Evolutionary conservation across 2,329 filamentous ascomycete species (phyloP), one percentile per base, ranked within the genome.

Genomic region (Pyricularia sp.): DNA sequence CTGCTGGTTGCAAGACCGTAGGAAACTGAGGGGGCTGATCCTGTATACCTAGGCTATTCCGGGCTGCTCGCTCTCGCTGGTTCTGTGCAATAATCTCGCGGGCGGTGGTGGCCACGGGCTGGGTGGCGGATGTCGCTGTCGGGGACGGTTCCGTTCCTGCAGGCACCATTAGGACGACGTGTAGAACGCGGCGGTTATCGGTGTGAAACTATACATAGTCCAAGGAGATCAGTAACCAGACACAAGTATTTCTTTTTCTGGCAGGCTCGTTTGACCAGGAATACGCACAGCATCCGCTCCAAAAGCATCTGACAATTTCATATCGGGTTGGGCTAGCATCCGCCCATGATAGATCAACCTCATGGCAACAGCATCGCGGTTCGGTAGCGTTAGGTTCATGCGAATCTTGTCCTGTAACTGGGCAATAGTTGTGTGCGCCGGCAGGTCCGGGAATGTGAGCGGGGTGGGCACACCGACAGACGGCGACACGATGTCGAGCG

Each of bases 281-380:
- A 63, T 10, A 74, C 82, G 72, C 79, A 88, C 85, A 68, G 80
- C 77, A 70, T 86, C 83, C 69, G 82, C 78, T 3, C 87, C 86
- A 73, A 90, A 86, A 3, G 89, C 77, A 55, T 86, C 82, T 28
- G 82, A 74, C 77, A 90, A 79, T 20, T 83, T 88, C 69, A 88
- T 85, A 12, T 78, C 77, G 55, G 88, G 86, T 66, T 82, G 82
- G 33, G 80, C 75, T 65, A 90, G 77, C 65, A 87, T 80, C 50
- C 86, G 83, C 0, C 88, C 88, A 61, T 84, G 81, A 73, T 89
- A 83, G 55, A 90, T 90, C 70, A 90, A 77, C 61, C 87, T 81
- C 75, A 89, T 86, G 42, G 83, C 81, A 42, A 86, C 82, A 70
- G 87, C 81, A 20, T 81, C 73, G 3, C 86, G 86, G 67, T 81